Conservation (phyloP, 257 asterid species). For the Phtheirospermum japonicum region DNA sequence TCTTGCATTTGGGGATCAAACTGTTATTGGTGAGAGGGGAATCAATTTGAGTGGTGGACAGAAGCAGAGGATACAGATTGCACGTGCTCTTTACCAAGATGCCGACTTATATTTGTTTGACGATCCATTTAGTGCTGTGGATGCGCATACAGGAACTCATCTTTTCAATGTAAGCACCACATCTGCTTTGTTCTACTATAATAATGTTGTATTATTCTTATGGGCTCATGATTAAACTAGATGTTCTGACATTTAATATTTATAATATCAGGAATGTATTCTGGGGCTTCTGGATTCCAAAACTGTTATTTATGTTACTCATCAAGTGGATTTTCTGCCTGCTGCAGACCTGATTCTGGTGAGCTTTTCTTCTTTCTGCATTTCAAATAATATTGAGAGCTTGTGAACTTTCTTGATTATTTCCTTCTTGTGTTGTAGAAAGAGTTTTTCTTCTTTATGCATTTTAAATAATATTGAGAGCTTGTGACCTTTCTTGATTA, state of each 20-base stretch:
- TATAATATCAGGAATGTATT: slow-evolving; percentile 63
- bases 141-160: slow-evolving; percentile 90
- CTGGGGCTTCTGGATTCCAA: slow-evolving; percentile 53
- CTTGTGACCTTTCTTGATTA: too few relatives aligned
- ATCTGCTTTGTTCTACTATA: neutral
- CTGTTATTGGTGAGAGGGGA: slow-evolving; percentile 89
- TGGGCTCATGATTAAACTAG: neutral
- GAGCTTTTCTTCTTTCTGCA: slow-evolving; percentile 29
- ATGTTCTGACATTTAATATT: slow-evolving; percentile 5
- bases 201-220: neutral
- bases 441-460: too few relatives aligned
- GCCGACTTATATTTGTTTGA: slow-evolving; percentile 79
- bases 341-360: slow-evolving; percentile 84
- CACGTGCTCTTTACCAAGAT: slow-evolving; percentile 82
- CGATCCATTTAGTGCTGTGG: slow-evolving; percentile 94
- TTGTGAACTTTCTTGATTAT: too few relatives aligned
- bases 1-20: slow-evolving; percentile 78
- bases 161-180: slow-evolving; percentile 61
- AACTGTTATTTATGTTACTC: slow-evolving; percentile 74
- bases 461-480: too few relatives aligned
- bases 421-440: too few relatives aligned
- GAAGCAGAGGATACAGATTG: slow-evolving; percentile 88
- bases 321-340: slow-evolving; percentile 89
- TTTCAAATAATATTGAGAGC: too few relatives aligned
- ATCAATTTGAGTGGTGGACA: slow-evolving; percentile 92